Percentiles rank a stretch among this genome's conserved stretches.
Conservation (phyloP, 768 basidiomycete species). For the Boletus huronensis region DNA sequence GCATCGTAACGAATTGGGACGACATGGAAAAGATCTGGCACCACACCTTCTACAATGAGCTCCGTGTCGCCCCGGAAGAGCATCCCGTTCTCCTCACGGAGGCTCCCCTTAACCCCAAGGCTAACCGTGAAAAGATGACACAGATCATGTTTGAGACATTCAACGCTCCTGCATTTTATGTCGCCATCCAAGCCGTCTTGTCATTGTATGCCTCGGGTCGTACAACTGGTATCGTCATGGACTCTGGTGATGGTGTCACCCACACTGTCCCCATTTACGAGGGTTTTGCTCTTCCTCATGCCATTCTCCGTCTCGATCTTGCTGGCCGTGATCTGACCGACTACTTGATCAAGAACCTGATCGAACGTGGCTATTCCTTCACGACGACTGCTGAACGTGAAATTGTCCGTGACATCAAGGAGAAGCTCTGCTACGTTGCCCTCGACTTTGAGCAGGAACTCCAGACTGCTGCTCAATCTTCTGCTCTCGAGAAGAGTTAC, state of each 20-base stretch:
- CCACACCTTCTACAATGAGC: constrained; percentile 89
- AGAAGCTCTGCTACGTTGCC: constrained; percentile 90
- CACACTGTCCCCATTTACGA: constrained; percentile 98
- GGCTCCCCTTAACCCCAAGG: constrained; percentile 70
- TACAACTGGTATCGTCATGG: constrained; percentile 92
- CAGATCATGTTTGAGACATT: constrained; percentile 82
- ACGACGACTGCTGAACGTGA: constrained; percentile 91
- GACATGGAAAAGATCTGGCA: constrained; percentile 99
- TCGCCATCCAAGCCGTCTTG: constrained; percentile 69
- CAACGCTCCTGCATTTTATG: constrained; percentile 73
- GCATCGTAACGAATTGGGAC: constrained; percentile 97
- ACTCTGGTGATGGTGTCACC: constrained; percentile 94
- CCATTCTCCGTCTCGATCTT: constrained; percentile 88
- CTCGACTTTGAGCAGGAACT: constrained; percentile 94
- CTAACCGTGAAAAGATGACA: constrained; percentile 72
- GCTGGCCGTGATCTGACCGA: constrained; percentile 92
- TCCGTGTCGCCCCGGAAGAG: constrained; percentile 75
- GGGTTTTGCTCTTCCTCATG: constrained; percentile 89
- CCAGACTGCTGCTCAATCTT: constrained; percentile 85
- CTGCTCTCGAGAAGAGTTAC: constrained; percentile 88
- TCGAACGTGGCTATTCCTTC: constrained; percentile 91
- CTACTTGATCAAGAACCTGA: constrained; percentile 77
- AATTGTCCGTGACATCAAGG: constrained; percentile 96
- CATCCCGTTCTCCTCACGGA: constrained; percentile 71
- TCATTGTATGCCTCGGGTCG: constrained; percentile 90